A percentile compares a stretch with the other conserved stretches of the same genome.
These are phyloP conservation scores for Trametes cingulata DNA, from an alignment of 768 basidiomycete genomes.

Conservation along the genomic window DNA sequence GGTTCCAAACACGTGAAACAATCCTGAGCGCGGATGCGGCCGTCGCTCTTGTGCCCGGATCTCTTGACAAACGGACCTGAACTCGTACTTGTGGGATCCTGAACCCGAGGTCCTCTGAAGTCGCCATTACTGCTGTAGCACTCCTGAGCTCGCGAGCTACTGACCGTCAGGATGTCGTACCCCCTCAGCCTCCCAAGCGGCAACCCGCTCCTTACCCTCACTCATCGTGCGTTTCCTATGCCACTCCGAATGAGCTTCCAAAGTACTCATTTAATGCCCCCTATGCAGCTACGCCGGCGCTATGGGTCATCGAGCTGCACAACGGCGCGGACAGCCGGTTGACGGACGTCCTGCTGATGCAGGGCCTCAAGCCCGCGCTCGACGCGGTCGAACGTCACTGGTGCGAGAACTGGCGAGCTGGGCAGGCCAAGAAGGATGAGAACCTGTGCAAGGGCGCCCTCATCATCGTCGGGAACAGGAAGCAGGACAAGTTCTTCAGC, in stretches of 20 bases:
- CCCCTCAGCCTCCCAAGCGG: conserved; percentile 51
- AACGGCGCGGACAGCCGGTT: conserved; percentile 77
- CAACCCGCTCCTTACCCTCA: conserved; percentile 63
- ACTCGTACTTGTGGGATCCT: background rate
- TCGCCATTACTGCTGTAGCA: too few species aligned
- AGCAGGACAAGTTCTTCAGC: conserved; percentile 88
- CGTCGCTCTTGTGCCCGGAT: conserved; percentile 50
- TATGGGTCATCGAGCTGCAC: conserved; percentile 83
- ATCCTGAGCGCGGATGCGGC: background rate
- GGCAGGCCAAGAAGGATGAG: conserved; percentile 45
- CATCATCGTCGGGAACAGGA: conserved; percentile 71
- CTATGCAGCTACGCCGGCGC: conserved; percentile 49
- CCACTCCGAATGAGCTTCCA: background rate
- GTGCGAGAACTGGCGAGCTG: conserved; percentile 52
- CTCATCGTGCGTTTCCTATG: conserved; percentile 50
- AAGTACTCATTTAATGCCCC: background rate
- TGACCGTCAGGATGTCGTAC: conserved; percentile 40
- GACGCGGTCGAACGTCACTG: conserved; percentile 75
- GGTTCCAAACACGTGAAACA: conserved; percentile 1
- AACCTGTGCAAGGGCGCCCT: conserved; percentile 66
- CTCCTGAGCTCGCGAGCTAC: background rate
- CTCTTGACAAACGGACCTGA: conserved; percentile 38
- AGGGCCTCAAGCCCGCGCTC: conserved; percentile 67
- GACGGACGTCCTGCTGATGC: conserved; percentile 55
- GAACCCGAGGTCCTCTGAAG: too few species aligned